Evolutionary conservation across 1,284 basidiomycete genomes (phyloP), one percentile per base, ranked within the genome.

Genomic region (Takashimella koratensis): DNA sequence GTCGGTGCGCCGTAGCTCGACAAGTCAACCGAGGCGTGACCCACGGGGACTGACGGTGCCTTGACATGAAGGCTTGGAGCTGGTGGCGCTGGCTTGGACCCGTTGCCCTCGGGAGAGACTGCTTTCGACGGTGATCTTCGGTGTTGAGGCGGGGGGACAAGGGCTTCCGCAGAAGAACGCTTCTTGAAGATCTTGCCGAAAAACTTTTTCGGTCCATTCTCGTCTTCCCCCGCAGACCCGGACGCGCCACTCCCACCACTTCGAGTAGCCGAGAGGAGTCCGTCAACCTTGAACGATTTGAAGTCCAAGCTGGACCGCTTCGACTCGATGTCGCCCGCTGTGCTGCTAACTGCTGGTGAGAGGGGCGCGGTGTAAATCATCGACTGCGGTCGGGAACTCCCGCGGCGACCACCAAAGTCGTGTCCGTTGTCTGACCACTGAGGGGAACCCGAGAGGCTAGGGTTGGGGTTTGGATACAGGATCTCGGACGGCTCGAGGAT

Each of bases 401-500:
- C 30, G 16, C 30, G 30, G 16, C 30, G 30, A 36, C 30, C 30
- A 16, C 30, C 30, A 36, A 36, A 36, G 30, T 8, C 16, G 30
- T 36, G 30, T 8, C 30, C 30, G 30, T 36, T 16, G 16, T 36
- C 30, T 16, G 30, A 36, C 30, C 30, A 36, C 16, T 36, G 30
- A 8, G 30, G 30, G 16, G 30, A 36, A 36, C 30, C 30, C 8
- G 30, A 36, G 10, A 36, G 30, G 16, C 30, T 36, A 8, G 30
- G 30, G 30, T 36, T 36, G 10, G 16, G 30, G 30, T 36, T 36
- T 16, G 30, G 30, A 16, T 36, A 36, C 8, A 36, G 30, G 1
- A 92, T 83, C 69, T 94, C 90, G n/a, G 88, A 78, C 1, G 88
- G 86, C 67, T 93, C 91, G 6, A 92, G 78, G 11, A 86, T 68